Base-by-base conservation (phyloP, 2,329 filamentous ascomycete genomes). In the Metarhizium robertsii region DNA sequence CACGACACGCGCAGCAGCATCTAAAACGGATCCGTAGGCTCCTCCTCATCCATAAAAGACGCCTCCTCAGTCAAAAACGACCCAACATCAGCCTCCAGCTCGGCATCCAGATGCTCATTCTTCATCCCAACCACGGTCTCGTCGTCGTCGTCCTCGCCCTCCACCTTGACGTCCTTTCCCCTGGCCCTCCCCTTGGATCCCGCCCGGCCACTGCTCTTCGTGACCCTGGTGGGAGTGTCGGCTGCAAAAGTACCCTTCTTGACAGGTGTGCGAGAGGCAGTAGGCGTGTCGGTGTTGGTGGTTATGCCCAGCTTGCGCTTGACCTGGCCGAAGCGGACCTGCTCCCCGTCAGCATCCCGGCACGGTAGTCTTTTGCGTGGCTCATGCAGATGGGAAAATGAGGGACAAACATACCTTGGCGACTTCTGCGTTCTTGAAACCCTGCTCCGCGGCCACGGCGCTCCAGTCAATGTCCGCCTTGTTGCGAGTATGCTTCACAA, bases 261-360 rank as follows among this genome's bases (percentile, higher is more conserved):
- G 58, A 36, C 60, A 55, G 54, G 55, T 2, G 58, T 52, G 5
- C 59, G 61, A 43, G 45, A 13, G 2, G 57, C 45, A 14, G 57
- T 54, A 2, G 59, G 58, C 5, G 53, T 45, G 11, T 58, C 45
- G 2, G 60, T 49, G 5, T 69, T 67, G 57, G 63, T 64, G 42
- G 62, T 62, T 45, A 76, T 67, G 3, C 72, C 71, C 0, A 75
- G 66, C 65, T 78, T 77, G 49, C 69, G 67, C 64, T 75, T 79
- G 57, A 80, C 73, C 57, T 80, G 76, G 3, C 74, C 71, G 55
- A 75, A 81, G 49, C 78, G 75, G 43, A 73, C 71, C 69, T 76
- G 55, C 43, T 38, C 14, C 1, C 8, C 16, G 16, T 36, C 16
- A 50, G 30, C 16, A 38, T 13, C 6, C 18, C 18, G 20, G 6